Conservation (phyloP, 2,329 filamentous ascomycete species). For the Colletotrichum sp. region DNA sequence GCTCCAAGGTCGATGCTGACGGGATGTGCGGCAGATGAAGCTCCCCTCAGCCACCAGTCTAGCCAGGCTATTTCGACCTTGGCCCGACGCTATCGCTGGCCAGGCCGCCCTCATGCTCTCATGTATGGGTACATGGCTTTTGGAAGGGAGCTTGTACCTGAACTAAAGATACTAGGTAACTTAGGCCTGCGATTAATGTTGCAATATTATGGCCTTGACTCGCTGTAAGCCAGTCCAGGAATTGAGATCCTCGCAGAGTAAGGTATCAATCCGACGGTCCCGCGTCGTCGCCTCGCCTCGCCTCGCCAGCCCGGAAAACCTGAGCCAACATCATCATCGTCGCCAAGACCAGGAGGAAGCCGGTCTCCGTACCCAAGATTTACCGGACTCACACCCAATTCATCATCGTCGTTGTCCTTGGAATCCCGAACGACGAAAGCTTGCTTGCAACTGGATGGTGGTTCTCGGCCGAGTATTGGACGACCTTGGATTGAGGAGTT, state of each 20-base stretch:
- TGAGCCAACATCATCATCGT: neutral
- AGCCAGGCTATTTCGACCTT: neutral
- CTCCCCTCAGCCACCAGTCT: neutral
- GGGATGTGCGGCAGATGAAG: neutral
- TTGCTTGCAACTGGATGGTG: neutral
- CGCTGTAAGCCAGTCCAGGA: neutral
- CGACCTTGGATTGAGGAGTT: neutral
- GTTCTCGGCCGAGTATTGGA: constrained; percentile 2
- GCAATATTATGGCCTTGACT: neutral
- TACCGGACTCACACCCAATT: neutral
- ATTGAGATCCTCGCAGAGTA: neutral
- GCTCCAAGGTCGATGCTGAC: neutral
- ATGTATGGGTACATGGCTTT: neutral
- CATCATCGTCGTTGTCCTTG: neutral
- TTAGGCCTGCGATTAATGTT: neutral
- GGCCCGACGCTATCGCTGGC: neutral
- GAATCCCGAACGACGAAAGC: neutral
- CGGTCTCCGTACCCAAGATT: neutral
- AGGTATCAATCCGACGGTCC: neutral
- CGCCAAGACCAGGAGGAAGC: neutral
- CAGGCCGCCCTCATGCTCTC: neutral
- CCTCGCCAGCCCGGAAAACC: neutral
- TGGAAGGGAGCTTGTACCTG: neutral
- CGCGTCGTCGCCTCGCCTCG: neutral
- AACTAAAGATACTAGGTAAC: neutral